phyloP scores from a whole-genome alignment of 371 early-diverging fungal genomes.

The Haplosporangium sp. region DNA sequence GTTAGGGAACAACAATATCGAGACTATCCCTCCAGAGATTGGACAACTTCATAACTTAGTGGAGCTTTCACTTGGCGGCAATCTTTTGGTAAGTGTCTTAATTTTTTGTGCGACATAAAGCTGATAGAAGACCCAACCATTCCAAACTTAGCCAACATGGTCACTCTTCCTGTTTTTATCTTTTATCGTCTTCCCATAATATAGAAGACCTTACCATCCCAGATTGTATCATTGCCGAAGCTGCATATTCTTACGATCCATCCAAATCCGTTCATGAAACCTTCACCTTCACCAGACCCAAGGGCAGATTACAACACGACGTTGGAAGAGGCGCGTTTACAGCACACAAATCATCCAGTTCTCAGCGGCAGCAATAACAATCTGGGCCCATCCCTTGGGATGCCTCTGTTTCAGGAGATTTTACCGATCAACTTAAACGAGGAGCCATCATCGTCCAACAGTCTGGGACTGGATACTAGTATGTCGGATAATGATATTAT shows the following conservation, averaged over 20 bases:
- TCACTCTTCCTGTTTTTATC: background rate
- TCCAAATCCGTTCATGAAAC: slow-evolving; percentile 39
- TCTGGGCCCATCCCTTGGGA: too few species aligned
- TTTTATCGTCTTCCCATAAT: background rate
- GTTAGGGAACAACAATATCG: slow-evolving; percentile 63
- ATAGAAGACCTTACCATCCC: slow-evolving; percentile 39
- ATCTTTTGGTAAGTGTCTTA: slow-evolving; percentile 57
- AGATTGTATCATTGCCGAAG: slow-evolving; percentile 36
- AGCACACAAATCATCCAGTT: background rate
- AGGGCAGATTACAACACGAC: background rate
- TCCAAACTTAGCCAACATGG: background rate
- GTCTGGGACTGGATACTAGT: background rate
- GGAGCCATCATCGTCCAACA: background rate
- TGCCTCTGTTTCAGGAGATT: too few species aligned
- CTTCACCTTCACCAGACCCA: slow-evolving; percentile 5
- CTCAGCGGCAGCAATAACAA: background rate
- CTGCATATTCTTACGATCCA: slow-evolving; percentile 46
- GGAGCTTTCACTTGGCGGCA: slow-evolving; percentile 70
- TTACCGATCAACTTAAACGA: background rate
- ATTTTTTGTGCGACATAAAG: background rate
- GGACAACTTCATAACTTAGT: slow-evolving; percentile 65
- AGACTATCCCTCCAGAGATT: slow-evolving; percentile 64
- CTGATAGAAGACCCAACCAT: too few species aligned
- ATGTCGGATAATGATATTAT: background rate
- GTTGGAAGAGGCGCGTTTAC: background rate